Evolutionary conservation across 2,329 filamentous ascomycete species (phyloP), one percentile per base, ranked within the genome.

Genomic region (Raffaelea albimanens): DNA sequence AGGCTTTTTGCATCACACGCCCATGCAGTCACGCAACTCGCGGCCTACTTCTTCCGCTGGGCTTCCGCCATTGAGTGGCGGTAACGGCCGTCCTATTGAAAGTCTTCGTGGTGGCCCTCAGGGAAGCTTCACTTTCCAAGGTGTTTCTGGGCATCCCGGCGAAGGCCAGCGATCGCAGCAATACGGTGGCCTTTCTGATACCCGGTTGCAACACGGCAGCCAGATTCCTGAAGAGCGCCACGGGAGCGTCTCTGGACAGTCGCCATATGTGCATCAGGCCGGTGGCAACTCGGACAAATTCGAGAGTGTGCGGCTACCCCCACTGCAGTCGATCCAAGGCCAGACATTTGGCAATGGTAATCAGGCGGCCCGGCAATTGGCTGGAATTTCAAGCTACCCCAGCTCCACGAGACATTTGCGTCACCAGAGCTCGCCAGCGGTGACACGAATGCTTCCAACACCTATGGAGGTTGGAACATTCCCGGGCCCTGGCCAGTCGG

Each of bases 351-450:
- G 5, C 14, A 18, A 38, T n/a, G 14, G 23, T 23, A 2, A 16
- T 13, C 22, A 20, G 7, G 19, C 25, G n/a, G 41, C 23, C 19
- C 41, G 41, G 16, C 23, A 41, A 7, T 11, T 41, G 19, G 16
- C 25, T 7, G 1, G 44, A 9, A 10, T 21, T 11, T 11, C 33
- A 4, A 40, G 31, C 16, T 40, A 43, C 20, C 14, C 41, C 10
- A 25, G 16, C 13, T 14, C 21, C 21, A 3, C 39, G 21, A 23
- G 44, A 7, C 51, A 52, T 20, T 43, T 29, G 2, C 48, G 51
- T 1, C 48, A 50, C 21, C 51, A 50, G 34, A 53, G 51, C 43
- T 53, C 51, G 13, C 51, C 51, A 18, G 48, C 45, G 2, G 29
- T 50, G 3, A 25, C 51, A 5, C 48, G 48, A 10, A 19, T 40